A percentile compares a stretch with the other conserved stretches of the same genome.
phyloP scores from a whole-genome alignment of 2,329 filamentous ascomycete genomes.

The Aspergillus costaricaensis region DNA sequence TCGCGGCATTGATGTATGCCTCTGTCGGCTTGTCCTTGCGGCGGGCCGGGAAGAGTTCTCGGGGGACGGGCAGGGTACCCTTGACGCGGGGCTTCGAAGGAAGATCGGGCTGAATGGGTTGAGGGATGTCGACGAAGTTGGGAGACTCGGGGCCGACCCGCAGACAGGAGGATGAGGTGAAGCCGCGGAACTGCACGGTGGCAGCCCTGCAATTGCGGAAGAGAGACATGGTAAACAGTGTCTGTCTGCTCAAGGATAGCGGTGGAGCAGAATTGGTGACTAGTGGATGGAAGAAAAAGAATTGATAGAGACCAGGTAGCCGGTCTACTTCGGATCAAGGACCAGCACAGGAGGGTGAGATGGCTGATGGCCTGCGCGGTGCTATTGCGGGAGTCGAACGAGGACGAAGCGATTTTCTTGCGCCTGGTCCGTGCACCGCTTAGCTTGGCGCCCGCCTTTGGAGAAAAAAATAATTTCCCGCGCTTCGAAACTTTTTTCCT shows the following conservation, averaged over 20 bases:
- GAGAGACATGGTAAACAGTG: slow-evolving; percentile 35
- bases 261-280: neutral
- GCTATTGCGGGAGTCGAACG: slow-evolving; percentile 27
- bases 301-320: neutral
- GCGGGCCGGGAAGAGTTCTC: slow-evolving; percentile 70
- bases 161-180: slow-evolving; percentile 39
- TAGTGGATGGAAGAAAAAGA: neutral
- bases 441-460: slow-evolving; percentile 32
- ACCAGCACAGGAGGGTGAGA: slow-evolving; percentile 13
- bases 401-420: slow-evolving; percentile 42
- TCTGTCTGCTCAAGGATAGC: neutral
- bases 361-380: slow-evolving; percentile 24
- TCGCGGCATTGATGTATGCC: slow-evolving; percentile 63
- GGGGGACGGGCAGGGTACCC: slow-evolving; percentile 80
- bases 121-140: slow-evolving; percentile 79
- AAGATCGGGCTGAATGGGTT: slow-evolving; percentile 69
- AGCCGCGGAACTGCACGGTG: slow-evolving; percentile 42
- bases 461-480: slow-evolving; percentile 39
- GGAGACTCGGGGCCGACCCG: slow-evolving; percentile 73
- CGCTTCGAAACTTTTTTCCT: slow-evolving; percentile 14
- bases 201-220: slow-evolving; percentile 40
- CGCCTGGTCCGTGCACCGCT: slow-evolving; percentile 39
- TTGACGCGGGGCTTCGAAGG: slow-evolving; percentile 58
- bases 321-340: slow-evolving; percentile 6
- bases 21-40: slow-evolving; percentile 62